Base-by-base conservation (phyloP, 2,329 filamentous ascomycete genomes). In the Diaporthe sp. region DNA sequence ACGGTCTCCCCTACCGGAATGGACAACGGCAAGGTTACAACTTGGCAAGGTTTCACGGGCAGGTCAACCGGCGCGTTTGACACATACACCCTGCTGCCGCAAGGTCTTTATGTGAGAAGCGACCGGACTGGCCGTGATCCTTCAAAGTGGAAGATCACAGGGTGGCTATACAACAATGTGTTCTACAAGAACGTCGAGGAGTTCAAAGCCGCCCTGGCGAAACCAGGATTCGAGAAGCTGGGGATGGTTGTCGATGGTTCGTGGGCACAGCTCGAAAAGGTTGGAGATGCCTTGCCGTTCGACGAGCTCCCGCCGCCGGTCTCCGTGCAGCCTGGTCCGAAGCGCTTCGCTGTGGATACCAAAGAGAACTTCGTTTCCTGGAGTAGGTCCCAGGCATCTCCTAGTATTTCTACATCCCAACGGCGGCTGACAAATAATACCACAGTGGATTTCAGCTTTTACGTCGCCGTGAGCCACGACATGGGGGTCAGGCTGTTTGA, bases 401-500 rank as follows among this genome's bases (percentile, higher is more conserved):
- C 37, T 12, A 13, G 12, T 4, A 25, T 3, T 42, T 17, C 13
- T 42, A 1, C 4, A 3, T 31, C 31, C 31, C 31, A 15, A 42
- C 9, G 13, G 22, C 22, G 10, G 37, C 58, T 61, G 12, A 61
- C 22, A 4, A 15, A 6, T n/a, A 31, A 44, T 22, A 10, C 13
- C 4, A 8, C 15, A 63, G 60, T 67, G 61, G 61, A 67, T 34
- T 67, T 67, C 42, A 67, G 42, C 61, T 67, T 67, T n/a, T 67
- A 67, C 9, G 61, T 37, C 2, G 44, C 44, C 10, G 42, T 67
- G 44, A 67, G 61, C 28, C 61, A 25, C 1, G 42, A 34, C 42
- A 67, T 86, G 3, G 88, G 87, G 1, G 77, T 89, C 15, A 84
- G 83, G 77, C 81, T 89, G 25, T 87, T 85, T 78, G 88, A 90